phyloP scores from a whole-genome alignment of 2,329 filamentous ascomycete species.

The Colletotrichum eremochloae region DNA sequence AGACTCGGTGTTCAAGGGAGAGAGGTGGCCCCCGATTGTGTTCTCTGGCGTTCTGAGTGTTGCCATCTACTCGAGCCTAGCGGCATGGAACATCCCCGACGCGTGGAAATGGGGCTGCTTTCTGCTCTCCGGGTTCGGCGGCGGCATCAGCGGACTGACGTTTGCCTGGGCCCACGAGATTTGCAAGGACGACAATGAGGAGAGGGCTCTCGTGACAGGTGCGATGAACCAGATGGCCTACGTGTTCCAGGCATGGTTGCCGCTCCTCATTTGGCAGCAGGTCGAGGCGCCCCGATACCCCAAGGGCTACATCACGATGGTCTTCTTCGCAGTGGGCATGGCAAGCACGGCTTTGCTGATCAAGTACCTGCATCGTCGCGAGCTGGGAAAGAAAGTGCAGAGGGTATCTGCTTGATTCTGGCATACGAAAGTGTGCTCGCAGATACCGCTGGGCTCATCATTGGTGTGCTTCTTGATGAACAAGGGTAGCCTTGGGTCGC shows the following conservation, averaged over 20 bases:
- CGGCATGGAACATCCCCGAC: conserved; percentile 60
- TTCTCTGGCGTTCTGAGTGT: conserved; percentile 63
- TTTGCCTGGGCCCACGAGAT: conserved; percentile 66
- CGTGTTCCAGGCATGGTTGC: conserved; percentile 78
- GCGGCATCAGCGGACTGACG: conserved; percentile 60
- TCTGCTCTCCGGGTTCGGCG: conserved; percentile 63
- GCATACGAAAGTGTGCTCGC: background rate
- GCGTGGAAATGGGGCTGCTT: conserved; percentile 76
- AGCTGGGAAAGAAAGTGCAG: conserved; percentile 45
- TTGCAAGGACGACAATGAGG: conserved; percentile 68
- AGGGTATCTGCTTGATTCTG: conserved; percentile 2
- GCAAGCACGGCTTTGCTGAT: conserved; percentile 65
- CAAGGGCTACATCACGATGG: conserved; percentile 71
- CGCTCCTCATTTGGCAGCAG: conserved; percentile 75
- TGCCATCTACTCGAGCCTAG: conserved; percentile 55
- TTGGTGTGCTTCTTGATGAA: background rate
- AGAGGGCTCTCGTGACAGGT: conserved; percentile 74
- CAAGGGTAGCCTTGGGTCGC: background rate
- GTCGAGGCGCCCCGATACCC: conserved; percentile 71
- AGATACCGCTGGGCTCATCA: background rate
- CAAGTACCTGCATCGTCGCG: conserved; percentile 59
- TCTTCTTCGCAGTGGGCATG: conserved; percentile 61
- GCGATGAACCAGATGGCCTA: conserved; percentile 79
- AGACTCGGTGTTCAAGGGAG: conserved; percentile 70
- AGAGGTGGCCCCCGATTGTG: conserved; percentile 74